A percentile compares a stretch with the other conserved stretches of the same genome.
Conservation (phyloP, 441 rosid species). For the Adansonia madagascariensis region DNA sequence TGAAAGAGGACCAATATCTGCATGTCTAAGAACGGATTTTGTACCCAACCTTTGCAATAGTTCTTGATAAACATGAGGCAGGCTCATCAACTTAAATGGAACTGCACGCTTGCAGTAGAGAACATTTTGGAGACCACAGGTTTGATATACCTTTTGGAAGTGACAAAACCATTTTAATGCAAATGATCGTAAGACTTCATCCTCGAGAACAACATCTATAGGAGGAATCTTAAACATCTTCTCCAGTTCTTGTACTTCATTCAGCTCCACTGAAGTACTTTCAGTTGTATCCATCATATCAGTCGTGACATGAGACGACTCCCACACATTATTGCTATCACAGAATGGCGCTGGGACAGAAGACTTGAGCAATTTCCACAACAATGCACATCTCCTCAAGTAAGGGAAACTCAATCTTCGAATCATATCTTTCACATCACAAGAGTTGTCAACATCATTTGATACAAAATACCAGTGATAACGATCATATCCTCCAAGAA, state of each 20-base stretch:
- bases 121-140: constrained; percentile 36
- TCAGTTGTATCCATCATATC: constrained; percentile 43
- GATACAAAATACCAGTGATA: constrained; percentile 57
- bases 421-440: constrained; percentile 55
- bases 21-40: constrained; percentile 19
- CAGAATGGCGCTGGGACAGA: constrained; percentile 58
- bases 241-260: constrained; percentile 69
- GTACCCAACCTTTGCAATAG: constrained; percentile 77
- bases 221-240: constrained; percentile 78
- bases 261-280: constrained; percentile 50
- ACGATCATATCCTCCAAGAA: constrained; percentile 57
- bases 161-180: constrained; percentile 73
- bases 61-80: constrained; percentile 88
- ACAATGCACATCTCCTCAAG: constrained; percentile 90
- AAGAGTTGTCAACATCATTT: constrained; percentile 50
- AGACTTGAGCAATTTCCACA: constrained; percentile 78
- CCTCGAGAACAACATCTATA: constrained; percentile 57
- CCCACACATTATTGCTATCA: constrained; percentile 41
- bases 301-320: constrained; percentile 38
- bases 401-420: constrained; percentile 76
- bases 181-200: constrained; percentile 52
- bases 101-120: constrained; percentile 62
- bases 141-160: constrained; percentile 54
- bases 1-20: constrained; percentile 9
- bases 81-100: constrained; percentile 83